Evolutionary conservation across 2,329 filamentous ascomycete genomes (phyloP).

Genomic region (Scopulariopsis brevicaulis): DNA sequence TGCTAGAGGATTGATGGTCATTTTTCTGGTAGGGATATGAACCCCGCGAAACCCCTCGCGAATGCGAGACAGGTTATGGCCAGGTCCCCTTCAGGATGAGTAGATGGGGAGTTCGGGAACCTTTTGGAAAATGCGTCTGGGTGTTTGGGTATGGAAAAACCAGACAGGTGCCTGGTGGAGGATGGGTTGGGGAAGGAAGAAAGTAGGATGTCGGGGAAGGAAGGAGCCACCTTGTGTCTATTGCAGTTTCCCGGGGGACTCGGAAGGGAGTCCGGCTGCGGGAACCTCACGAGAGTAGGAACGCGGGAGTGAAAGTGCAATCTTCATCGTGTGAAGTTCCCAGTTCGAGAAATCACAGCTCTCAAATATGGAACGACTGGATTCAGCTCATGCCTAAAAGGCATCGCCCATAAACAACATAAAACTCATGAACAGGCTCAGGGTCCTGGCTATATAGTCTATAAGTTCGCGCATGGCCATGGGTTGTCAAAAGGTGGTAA

Average conservation of each 20-base stretch:
- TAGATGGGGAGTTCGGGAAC: background rate
- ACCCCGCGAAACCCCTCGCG: background rate
- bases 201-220: background rate
- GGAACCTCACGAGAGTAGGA: no score
- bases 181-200: background rate
- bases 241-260: background rate
- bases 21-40: constrained; percentile 8
- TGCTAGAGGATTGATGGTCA: constrained; percentile 45
- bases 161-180: background rate
- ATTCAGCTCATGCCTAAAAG: no score
- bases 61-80: background rate
- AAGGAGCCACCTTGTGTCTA: background rate
- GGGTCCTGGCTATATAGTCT: no score
- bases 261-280: no score
- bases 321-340: no score
- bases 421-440: no score
- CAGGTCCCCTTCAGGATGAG: background rate
- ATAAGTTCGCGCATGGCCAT: no score
- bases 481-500: no score
- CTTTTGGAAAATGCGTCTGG: background rate
- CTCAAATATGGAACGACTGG: no score
- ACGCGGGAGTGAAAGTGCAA: no score
- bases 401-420: no score
- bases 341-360: no score
- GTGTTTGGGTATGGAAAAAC: background rate